A percentile compares a stretch with the other conserved stretches of the same genome.
These are phyloP conservation scores for Zygosaccharomyces bailii DNA, from an alignment of 805 yeast species.

Conservation along the genomic window DNA sequence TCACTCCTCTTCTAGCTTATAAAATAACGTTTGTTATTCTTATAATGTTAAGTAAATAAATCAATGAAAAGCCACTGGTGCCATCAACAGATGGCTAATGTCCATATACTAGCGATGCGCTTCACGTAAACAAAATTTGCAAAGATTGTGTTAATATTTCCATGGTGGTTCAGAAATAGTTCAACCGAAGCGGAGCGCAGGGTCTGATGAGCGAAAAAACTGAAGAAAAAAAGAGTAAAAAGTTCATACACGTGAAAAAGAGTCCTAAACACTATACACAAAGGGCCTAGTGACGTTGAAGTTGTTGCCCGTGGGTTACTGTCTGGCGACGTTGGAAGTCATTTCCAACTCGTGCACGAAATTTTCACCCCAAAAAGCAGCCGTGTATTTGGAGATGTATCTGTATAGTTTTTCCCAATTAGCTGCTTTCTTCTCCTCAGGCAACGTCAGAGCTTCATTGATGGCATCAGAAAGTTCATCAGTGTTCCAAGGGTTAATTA, in stretches of 20 bases:
- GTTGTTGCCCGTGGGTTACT: not conserved
- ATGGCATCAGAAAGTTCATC: conserved; percentile 88
- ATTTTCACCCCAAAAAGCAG: conserved; percentile 95
- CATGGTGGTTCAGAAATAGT: not conserved
- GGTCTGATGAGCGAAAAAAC: conserved; percentile 2
- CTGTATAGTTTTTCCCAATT: conserved; percentile 82
- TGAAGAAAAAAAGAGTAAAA: not conserved
- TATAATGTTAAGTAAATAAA: not conserved
- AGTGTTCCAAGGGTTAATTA: conserved; percentile 98
- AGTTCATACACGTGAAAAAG: not conserved
- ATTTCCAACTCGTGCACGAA: conserved; percentile 82
- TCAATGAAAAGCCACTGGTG: conserved; percentile 3
- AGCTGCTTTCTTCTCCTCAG: conserved; percentile 70
- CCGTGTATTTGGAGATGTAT: conserved; percentile 89
- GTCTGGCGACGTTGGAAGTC: conserved; percentile 15
- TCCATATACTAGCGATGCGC: not conserved
- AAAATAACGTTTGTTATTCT: not conserved
- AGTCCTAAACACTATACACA: not conserved
- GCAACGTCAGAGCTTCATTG: conserved; percentile 79
- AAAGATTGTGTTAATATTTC: not conserved
- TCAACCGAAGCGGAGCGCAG: not conserved
- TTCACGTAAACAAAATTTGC: not conserved
- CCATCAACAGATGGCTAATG: conserved; percentile 6
- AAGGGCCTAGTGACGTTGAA: not conserved
- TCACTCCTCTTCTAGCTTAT: not conserved